Evolutionary conservation across 2,329 filamentous ascomycete genomes (phyloP).

Genomic region (Fusarium albosuccineum): DNA sequence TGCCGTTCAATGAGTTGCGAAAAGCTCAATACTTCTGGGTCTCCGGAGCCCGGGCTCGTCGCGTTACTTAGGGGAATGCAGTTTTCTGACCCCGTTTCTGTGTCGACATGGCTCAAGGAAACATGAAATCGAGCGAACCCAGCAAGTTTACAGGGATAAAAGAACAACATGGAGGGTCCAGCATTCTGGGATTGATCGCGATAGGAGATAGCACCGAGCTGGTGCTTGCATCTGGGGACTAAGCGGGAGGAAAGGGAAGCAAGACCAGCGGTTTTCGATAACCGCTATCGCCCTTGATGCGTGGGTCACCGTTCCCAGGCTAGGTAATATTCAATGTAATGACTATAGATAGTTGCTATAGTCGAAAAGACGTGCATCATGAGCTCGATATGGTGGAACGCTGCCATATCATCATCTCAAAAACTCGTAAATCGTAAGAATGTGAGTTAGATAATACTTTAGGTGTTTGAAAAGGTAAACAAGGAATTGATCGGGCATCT

Average conservation of each 20-base stretch:
- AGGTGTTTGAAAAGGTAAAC: too few species aligned
- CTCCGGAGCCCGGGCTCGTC: slow-evolving; percentile 9
- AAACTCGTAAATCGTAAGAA: too few species aligned
- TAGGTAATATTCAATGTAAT: slow-evolving; percentile 13
- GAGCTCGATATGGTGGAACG: slow-evolving; percentile 3
- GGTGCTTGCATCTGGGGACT: neutral
- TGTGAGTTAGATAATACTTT: too few species aligned
- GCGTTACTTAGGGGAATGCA: neutral
- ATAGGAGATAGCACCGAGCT: slow-evolving; percentile 8
- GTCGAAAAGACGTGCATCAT: slow-evolving; percentile 12
- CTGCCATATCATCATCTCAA: too few species aligned
- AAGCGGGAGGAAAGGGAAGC: neutral
- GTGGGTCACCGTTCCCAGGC: neutral
- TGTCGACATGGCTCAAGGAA: neutral
- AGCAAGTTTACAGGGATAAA: neutral
- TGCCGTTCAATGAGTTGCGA: slow-evolving; percentile 13
- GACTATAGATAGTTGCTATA: slow-evolving; percentile 22
- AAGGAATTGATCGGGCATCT: too few species aligned
- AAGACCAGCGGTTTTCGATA: slow-evolving; percentile 3
- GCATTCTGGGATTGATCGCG: neutral
- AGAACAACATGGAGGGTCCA: neutral
- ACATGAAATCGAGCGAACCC: neutral
- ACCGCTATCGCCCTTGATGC: slow-evolving; percentile 4
- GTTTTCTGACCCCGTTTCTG: slow-evolving; percentile 8
- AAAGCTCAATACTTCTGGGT: slow-evolving; percentile 17